Evolutionary conservation across 768 basidiomycete genomes (phyloP), one percentile per base, ranked within the genome.

Genomic region (Holtermannia corniformis): DNA sequence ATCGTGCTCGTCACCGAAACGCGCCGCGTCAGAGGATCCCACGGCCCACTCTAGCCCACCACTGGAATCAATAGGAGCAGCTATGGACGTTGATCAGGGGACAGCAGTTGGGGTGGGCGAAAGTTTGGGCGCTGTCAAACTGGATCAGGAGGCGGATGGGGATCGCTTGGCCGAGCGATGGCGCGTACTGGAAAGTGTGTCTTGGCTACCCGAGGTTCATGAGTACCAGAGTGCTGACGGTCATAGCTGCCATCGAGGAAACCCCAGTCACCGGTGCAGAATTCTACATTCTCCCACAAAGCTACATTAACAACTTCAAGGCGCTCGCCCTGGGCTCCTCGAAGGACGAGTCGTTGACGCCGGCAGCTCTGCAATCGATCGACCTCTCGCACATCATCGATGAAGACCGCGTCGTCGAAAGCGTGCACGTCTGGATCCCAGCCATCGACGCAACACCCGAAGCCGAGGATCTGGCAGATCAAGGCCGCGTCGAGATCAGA

Each of bases 11-110:
- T 88, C 86, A 24, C 76, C 82, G 56, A 92, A 91, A 76, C 83
- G 88, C 58, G 79, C 85, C 19, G 80, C 80, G 51, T 85, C 87
- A 21, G 84, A 86, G 67, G 81, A 78, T 47, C 77, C 78, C 4
- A 57, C 47, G 43, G 12, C 51, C 41, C 48, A 53, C 12, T 57
- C 56, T 26, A 59, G 46, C 23, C 47, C 49, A n/a, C n/a, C 24
- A 41, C 11, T 13, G 20, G 28, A 47, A 16, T 21, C 16, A 41
- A 26, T 21, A 51, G 49, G 42, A n/a, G 55, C 22, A 19, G 54
- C 44, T 42, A 49, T 22, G 13, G 43, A 52, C n/a, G 1, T 10
- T 1, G n/a, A 13, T 41, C 22, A 14, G 4, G 51, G 25, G 49
- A 62, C 52, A 27, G 47, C 54, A 23, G 63, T 58, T 11, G 60